These are phyloP conservation scores for Paulownia fortunei DNA, from an alignment of 257 asterid species.

Conservation along the genomic window DNA sequence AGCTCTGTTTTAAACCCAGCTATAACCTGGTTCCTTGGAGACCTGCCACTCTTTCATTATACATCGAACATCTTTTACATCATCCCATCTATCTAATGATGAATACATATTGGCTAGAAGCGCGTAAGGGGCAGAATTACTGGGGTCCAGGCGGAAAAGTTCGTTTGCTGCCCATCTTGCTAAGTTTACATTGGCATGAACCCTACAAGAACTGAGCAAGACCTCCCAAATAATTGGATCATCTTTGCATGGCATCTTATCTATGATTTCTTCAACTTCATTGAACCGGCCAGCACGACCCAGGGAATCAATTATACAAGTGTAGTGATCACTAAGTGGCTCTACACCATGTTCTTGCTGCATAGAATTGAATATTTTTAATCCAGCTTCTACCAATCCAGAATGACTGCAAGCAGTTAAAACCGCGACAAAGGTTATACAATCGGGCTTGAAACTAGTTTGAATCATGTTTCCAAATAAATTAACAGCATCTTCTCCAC, in stretches of 20 bases:
- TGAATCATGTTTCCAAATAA: slow-evolving; percentile 54
- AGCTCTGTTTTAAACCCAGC: slow-evolving; percentile 53
- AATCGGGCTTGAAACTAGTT: slow-evolving; percentile 49
- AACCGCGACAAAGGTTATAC: slow-evolving; percentile 62
- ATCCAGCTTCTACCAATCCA: slow-evolving; percentile 64
- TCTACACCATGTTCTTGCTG: slow-evolving; percentile 47
- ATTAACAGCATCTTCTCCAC: slow-evolving; percentile 57
- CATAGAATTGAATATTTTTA: slow-evolving; percentile 59
- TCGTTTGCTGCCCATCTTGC: slow-evolving; percentile 77
- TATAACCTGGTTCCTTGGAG: slow-evolving; percentile 66
- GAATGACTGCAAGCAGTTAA: slow-evolving; percentile 80
- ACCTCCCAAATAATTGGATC: slow-evolving; percentile 72
- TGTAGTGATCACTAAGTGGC: slow-evolving; percentile 67
- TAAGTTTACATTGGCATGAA: slow-evolving; percentile 54
- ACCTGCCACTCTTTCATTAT: slow-evolving; percentile 51
- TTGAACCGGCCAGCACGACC: slow-evolving; percentile 72
- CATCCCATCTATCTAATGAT: slow-evolving; percentile 76
- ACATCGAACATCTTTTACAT: slow-evolving; percentile 53
- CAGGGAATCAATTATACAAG: slow-evolving; percentile 70
- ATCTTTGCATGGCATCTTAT: slow-evolving; percentile 59
- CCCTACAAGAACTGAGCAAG: slow-evolving; percentile 69
- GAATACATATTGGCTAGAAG: slow-evolving; percentile 74
- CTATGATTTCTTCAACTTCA: slow-evolving; percentile 63
- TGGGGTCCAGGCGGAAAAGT: slow-evolving; percentile 55
- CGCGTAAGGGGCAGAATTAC: slow-evolving; percentile 54